These are phyloP conservation scores for Epichloe elymi DNA, from an alignment of 2,329 filamentous ascomycete species.

Conservation along the genomic window DNA sequence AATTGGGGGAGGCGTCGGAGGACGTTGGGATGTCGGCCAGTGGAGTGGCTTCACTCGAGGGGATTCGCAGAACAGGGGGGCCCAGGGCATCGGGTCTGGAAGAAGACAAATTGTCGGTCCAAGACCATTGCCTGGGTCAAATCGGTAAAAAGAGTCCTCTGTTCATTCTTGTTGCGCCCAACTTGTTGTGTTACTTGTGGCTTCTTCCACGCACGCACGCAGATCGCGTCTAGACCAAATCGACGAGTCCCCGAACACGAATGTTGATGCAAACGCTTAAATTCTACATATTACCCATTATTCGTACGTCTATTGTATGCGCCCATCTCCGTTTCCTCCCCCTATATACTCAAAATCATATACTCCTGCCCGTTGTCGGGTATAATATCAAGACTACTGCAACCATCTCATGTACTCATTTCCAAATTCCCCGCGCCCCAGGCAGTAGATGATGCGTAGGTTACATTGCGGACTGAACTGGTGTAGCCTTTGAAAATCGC, in stretches of 20 bases:
- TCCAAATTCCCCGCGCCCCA: not conserved
- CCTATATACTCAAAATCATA: too few relatives aligned
- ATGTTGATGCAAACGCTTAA: too few relatives aligned
- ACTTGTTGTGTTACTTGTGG: not conserved
- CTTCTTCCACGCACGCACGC: not conserved
- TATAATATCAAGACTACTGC: too few relatives aligned
- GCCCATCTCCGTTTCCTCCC: too few relatives aligned
- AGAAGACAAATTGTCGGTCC: slow-evolving; percentile 71
- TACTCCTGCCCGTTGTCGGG: too few relatives aligned
- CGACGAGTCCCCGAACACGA: too few relatives aligned
- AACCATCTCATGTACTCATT: too few relatives aligned
- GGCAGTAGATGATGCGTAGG: too few relatives aligned
- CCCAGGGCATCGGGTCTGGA: slow-evolving; percentile 53
- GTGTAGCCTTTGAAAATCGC: too few relatives aligned
- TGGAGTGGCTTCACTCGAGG: slow-evolving; percentile 65
- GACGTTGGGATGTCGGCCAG: slow-evolving; percentile 65
- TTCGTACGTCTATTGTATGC: not conserved
- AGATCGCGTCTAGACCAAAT: too few relatives aligned
- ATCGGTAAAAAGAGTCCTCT: slow-evolving; percentile 10
- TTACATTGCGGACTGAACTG: too few relatives aligned
- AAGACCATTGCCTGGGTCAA: slow-evolving; percentile 43
- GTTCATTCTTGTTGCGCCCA: too few relatives aligned
- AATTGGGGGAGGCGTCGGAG: slow-evolving; percentile 53
- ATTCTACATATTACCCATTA: not conserved
- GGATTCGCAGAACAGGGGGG: slow-evolving; percentile 57